phyloP scores from a whole-genome alignment of 371 early-diverging fungal genomes.

The Syncephalastrum sp. region DNA sequence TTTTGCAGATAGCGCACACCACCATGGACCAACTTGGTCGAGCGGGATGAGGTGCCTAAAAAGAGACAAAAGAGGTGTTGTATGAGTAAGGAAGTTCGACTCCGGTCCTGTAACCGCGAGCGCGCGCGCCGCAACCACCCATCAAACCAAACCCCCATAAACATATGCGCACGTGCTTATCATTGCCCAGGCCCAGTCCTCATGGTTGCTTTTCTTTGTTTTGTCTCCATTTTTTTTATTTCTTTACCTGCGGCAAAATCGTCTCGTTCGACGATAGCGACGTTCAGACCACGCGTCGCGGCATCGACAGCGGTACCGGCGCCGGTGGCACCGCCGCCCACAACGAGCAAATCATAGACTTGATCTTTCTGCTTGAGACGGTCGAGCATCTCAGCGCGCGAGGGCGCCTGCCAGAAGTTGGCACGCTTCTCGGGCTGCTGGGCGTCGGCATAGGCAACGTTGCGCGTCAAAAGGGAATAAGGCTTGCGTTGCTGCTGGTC shows the following conservation, averaged over 20 bases:
- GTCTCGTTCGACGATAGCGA: constrained; percentile 96
- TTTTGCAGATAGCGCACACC: constrained; percentile 99
- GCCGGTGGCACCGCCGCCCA: constrained; percentile 99
- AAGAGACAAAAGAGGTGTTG: no score
- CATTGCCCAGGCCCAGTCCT: no score
- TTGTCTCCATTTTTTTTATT: no score
- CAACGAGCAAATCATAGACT: constrained; percentile 90
- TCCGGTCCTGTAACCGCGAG: no score
- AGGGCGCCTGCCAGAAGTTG: constrained; percentile 72
- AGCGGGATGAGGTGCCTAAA: constrained; percentile 91
- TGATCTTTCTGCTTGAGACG: constrained; percentile 56
- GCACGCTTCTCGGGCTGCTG: constrained; percentile 38
- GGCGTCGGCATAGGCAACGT: constrained; percentile 40
- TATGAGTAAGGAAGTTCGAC: no score
- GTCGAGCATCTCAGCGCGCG: constrained; percentile 70
- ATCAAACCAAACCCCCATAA: no score
- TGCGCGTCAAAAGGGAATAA: constrained; percentile 24
- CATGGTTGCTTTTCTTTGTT: no score
- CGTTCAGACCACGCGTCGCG: constrained; percentile 93
- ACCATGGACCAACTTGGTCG: constrained; percentile 99
- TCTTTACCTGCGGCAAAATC: constrained; percentile 90
- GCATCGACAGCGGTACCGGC: constrained; percentile 98
- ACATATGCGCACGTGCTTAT: no score
- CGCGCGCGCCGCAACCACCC: no score
- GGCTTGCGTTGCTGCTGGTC: constrained; percentile 17